These are phyloP conservation scores for Chaetomiaceae sp. DNA, from an alignment of 2,329 filamentous ascomycete genomes.

Conservation along the genomic window DNA sequence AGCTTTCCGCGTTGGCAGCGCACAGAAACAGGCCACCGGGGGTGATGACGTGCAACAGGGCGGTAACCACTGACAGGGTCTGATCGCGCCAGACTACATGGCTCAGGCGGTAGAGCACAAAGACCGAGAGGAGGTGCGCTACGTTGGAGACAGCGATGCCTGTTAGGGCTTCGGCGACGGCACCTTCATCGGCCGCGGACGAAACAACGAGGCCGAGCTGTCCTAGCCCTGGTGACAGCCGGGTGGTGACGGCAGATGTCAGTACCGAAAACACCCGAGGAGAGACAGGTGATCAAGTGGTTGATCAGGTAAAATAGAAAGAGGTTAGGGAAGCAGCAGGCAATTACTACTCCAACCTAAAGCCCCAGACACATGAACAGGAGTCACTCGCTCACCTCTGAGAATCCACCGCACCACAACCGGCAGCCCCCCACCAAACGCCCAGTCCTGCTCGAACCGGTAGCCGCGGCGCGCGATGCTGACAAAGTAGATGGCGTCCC, in stretches of 20 bases:
- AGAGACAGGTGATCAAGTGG: too few relatives aligned
- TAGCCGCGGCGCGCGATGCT: constrained; percentile 58
- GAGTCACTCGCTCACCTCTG: constrained; percentile 25
- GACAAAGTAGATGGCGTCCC: constrained; percentile 77
- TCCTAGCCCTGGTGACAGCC: background rate
- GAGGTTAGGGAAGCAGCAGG: background rate
- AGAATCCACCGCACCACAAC: constrained; percentile 34
- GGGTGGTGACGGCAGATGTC: background rate
- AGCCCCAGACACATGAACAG: background rate
- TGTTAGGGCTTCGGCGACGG: constrained; percentile 35
- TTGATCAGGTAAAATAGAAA: too few relatives aligned
- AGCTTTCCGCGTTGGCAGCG: constrained; percentile 75
- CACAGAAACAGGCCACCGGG: constrained; percentile 87
- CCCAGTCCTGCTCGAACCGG: constrained; percentile 78
- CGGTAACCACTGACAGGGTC: constrained; percentile 61
- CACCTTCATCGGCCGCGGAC: background rate
- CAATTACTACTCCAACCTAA: background rate
- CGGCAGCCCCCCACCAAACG: constrained; percentile 56
- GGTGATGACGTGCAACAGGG: constrained; percentile 72
- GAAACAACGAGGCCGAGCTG: constrained; percentile 1
- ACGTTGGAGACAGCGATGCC: constrained; percentile 63
- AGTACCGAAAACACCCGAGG: background rate
- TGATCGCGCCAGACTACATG: constrained; percentile 44
- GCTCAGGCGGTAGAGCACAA: constrained; percentile 65
- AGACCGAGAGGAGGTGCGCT: constrained; percentile 69